These are phyloP conservation scores for Pleurotus pulmonarius DNA, from an alignment of 768 basidiomycete genomes.

Conservation along the genomic window DNA sequence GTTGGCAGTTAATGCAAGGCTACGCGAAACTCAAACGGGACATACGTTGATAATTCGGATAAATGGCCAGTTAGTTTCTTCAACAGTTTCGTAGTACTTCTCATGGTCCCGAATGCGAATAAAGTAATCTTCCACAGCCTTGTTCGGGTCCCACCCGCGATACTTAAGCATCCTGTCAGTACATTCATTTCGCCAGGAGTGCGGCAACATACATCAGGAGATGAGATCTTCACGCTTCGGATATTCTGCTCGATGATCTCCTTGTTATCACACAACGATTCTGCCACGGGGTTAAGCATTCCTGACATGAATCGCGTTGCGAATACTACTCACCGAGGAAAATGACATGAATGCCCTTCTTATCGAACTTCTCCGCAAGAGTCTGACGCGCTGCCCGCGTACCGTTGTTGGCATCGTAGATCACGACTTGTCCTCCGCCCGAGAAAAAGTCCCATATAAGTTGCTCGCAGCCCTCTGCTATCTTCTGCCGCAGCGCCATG, in stretches of 20 bases:
- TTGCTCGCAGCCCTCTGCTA: slow-evolving; percentile 83
- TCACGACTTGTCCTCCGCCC: slow-evolving; percentile 89
- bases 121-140: slow-evolving; percentile 91
- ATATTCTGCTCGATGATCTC: slow-evolving; percentile 95
- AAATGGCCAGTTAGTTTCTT: slow-evolving; percentile 87
- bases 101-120: slow-evolving; percentile 85
- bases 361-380: slow-evolving; percentile 83
- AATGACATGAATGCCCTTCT: slow-evolving; percentile 86
- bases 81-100: slow-evolving; percentile 84
- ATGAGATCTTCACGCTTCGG: slow-evolving; percentile 95
- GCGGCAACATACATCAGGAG: slow-evolving; percentile 76
- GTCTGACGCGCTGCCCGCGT: slow-evolving; percentile 60
- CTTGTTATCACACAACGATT: slow-evolving; percentile 86
- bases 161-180: slow-evolving; percentile 52
- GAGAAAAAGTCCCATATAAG: slow-evolving; percentile 87
- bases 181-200: slow-evolving; percentile 4
- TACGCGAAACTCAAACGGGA: slow-evolving; percentile 10
- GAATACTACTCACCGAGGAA: slow-evolving; percentile 64
- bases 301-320: too few species aligned
- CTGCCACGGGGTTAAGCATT: slow-evolving; percentile 33
- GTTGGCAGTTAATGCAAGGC: neutral
- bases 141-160: slow-evolving; percentile 87
- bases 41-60: slow-evolving; percentile 91
- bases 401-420: slow-evolving; percentile 98
- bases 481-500: slow-evolving; percentile 64